Evolutionary conservation across 2,329 filamentous ascomycete genomes (phyloP).

Genomic region (Endocalyx cinctus): DNA sequence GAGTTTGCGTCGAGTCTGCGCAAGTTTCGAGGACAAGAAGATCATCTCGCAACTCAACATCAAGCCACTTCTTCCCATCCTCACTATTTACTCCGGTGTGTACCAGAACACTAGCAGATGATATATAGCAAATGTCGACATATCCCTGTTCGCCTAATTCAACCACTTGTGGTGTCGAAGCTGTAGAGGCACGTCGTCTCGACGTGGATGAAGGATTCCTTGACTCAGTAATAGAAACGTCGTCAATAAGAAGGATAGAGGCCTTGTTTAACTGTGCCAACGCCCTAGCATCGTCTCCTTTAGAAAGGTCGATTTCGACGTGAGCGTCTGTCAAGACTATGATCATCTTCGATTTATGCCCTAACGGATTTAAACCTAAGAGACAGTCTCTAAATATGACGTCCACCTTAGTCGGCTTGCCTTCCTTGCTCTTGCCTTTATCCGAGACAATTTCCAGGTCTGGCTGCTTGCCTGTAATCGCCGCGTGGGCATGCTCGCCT

Average conservation of each 20-base stretch:
- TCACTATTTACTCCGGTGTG: constrained; percentile 52
- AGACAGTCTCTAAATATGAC: constrained; percentile 77
- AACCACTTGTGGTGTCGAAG: constrained; percentile 46
- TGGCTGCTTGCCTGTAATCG: constrained; percentile 32
- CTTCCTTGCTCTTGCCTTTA: constrained; percentile 24
- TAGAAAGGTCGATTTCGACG: constrained; percentile 63
- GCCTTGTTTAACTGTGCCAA: constrained; percentile 71
- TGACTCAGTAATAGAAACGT: constrained; percentile 46
- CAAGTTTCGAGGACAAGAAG: constrained; percentile 90
- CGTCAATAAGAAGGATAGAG: constrained; percentile 78
- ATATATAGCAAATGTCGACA: constrained; percentile 82
- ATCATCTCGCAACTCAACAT: constrained; percentile 79
- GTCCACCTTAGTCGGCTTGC: constrained; percentile 63
- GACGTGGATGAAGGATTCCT: constrained; percentile 34
- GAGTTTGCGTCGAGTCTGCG: constrained; percentile 91
- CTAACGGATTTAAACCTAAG: constrained; percentile 77
- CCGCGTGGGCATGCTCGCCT: constrained; percentile 57
- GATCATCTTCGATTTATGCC: constrained; percentile 68
- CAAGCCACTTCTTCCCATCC: constrained; percentile 61
- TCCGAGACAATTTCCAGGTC: constrained; percentile 5
- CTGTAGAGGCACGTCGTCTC: constrained; percentile 30
- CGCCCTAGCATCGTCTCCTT: constrained; percentile 59
- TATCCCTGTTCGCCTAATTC: constrained; percentile 65
- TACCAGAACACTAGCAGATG: constrained; percentile 67
- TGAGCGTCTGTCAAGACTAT: constrained; percentile 75